Evolutionary conservation across 2,329 filamentous ascomycete species (phyloP).

Genomic region (Xylaria sp.): DNA sequence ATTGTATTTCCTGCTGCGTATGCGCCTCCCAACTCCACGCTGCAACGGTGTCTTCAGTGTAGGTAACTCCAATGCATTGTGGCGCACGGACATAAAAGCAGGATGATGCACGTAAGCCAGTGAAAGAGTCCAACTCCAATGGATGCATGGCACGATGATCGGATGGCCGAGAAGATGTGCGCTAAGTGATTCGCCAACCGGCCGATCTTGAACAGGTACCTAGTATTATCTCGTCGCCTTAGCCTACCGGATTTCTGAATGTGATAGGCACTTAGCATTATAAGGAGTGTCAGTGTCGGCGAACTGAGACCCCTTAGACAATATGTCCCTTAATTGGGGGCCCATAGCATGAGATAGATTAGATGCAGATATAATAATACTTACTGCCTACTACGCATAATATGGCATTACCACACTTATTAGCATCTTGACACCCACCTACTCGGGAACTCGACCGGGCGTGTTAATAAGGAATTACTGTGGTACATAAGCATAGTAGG

Average conservation of each 20-base stretch:
- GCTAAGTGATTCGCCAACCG: not conserved
- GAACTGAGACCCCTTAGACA: not conserved
- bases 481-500: not conserved
- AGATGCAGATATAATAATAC: not conserved
- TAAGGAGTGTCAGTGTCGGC: not conserved
- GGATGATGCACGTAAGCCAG: not conserved
- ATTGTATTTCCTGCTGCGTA: not conserved
- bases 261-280: not conserved
- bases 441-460: not conserved
- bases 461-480: not conserved
- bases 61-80: not conserved
- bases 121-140: not conserved
- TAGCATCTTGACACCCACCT: not conserved
- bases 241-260: not conserved
- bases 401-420: not conserved
- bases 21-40: not conserved
- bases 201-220: not conserved
- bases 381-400: not conserved
- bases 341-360: not conserved
- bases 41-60: not conserved
- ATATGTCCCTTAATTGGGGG: not conserved
- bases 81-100: slow-evolving; percentile 5
- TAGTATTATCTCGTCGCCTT: not conserved
- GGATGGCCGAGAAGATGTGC: slow-evolving; percentile 4
- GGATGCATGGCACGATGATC: slow-evolving; percentile 23